Evolutionary conservation across 1,284 basidiomycete genomes (phyloP).

Genomic region (Pterula multifida): DNA sequence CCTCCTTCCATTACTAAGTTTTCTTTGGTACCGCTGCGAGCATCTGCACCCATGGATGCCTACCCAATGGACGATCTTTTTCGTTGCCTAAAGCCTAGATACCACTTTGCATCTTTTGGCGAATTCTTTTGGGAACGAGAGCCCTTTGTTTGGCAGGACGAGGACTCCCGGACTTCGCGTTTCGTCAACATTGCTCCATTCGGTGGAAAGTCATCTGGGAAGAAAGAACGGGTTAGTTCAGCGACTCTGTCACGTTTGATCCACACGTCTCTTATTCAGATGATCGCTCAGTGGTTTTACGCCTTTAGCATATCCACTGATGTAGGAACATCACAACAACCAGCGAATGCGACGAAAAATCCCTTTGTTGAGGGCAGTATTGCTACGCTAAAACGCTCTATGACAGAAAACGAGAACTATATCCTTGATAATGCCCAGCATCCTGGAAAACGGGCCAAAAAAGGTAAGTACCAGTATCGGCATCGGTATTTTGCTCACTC

Average conservation of each 20-base stretch:
- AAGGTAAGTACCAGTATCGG: slow-evolving; percentile 29
- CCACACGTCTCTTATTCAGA: neutral
- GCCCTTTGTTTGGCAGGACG: slow-evolving; percentile 75
- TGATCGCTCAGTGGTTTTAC: slow-evolving; percentile 56
- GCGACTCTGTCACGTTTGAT: neutral
- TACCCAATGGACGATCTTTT: slow-evolving; percentile 61
- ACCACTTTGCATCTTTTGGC: slow-evolving; percentile 63
- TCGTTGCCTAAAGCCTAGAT: slow-evolving; percentile 55
- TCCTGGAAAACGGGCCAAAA: slow-evolving; percentile 40
- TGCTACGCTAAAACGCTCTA: slow-evolving; percentile 37
- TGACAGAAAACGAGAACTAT: slow-evolving; percentile 42
- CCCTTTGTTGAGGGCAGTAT: slow-evolving; percentile 43
- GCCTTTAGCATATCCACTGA: slow-evolving; percentile 64
- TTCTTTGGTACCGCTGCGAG: slow-evolving; percentile 40
- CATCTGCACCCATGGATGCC: slow-evolving; percentile 33
- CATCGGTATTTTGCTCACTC: neutral
- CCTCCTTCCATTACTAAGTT: slow-evolving; percentile 59
- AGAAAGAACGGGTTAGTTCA: slow-evolving; percentile 69
- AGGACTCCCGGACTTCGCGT: slow-evolving; percentile 54
- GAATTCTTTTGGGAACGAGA: slow-evolving; percentile 87
- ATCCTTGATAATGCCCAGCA: slow-evolving; percentile 53
- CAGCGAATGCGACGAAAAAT: slow-evolving; percentile 59
- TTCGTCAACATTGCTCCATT: slow-evolving; percentile 84
- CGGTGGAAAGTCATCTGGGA: slow-evolving; percentile 48
- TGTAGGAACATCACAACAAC: no score